These are phyloP conservation scores for Ramichloridium luteum DNA, from an alignment of 2,329 filamentous ascomycete species.

Conservation along the genomic window DNA sequence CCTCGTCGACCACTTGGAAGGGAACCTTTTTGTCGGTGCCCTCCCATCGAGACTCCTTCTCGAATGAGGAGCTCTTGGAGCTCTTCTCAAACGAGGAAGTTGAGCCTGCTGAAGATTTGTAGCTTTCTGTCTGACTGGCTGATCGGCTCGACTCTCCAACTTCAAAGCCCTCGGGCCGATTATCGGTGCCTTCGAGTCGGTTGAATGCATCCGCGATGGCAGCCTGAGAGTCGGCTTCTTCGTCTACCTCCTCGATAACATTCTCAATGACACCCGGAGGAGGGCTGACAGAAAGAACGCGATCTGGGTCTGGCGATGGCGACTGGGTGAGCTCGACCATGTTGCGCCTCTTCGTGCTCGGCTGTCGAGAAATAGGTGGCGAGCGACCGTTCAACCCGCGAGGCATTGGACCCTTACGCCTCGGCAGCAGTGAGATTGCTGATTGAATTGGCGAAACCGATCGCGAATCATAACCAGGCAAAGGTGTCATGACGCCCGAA, in stretches of 20 bases:
- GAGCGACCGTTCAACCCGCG: neutral
- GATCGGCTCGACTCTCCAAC: neutral
- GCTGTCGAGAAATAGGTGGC: neutral
- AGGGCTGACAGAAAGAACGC: too few species aligned
- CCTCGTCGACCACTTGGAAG: slow-evolving; percentile 4
- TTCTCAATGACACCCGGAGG: neutral
- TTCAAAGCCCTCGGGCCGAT: too few species aligned
- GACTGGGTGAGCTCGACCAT: too few species aligned
- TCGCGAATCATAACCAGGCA: slow-evolving; percentile 10
- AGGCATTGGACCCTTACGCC: neutral
- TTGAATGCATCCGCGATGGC: neutral
- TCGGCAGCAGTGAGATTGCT: neutral
- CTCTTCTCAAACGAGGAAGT: neutral
- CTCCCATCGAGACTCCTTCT: too few species aligned
- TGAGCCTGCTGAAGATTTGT: neutral
- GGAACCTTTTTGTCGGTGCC: slow-evolving; percentile 3
- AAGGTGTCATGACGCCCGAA: slow-evolving; percentile 9
- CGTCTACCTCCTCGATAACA: neutral
- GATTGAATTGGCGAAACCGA: slow-evolving; percentile 8
- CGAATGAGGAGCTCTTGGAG: neutral
- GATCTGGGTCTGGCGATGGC: too few species aligned
- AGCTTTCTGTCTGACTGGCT: neutral
- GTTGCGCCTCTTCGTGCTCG: neutral
- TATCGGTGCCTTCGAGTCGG: neutral
- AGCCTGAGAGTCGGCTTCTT: neutral